Evolutionary conservation across 371 early-diverging fungal species (phyloP), one percentile per base, ranked within the genome.

Genomic region (Syncephalis plumigaleata): DNA sequence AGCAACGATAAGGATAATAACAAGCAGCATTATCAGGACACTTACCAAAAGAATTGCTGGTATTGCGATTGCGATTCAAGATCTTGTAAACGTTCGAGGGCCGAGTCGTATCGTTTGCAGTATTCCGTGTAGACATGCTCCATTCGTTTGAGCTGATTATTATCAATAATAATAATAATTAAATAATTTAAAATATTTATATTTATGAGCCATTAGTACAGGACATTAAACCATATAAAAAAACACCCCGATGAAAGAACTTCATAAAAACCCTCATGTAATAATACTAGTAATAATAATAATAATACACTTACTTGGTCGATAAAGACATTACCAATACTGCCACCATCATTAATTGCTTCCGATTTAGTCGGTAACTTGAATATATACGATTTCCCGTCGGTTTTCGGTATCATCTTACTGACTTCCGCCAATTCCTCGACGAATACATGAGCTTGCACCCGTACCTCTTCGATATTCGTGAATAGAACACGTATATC

Each of bases 51-150:
- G 49, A 77, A 81, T 9, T 53, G 46, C 49, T 69, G 59, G 5
- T 71, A 53, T 3, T 55, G 54, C 11, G 60, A 65, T n/a, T 68
- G 50, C 20, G 53, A 54, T 17, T 73, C 64, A 17, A 75, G 63
- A 53, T 77, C 78, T 48, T 68, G 70, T 21, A 81, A 55, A 51
- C 68, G 67, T 1, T 57, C 56, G 25, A 79, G 64, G 5, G 77
- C 70, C 23, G 71, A 70, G 49, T 87, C 81, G 48, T 81, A 79
- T 44, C 73, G 64, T 57, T 80, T 81, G 59, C 84, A 84, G 50
- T 81, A 87, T 16, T 75, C 75, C n/a, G 69, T 66, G 57, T 81
- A 87, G 0, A 74, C 63, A 3, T 61, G 53, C 64, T 31, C 31
- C 31, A 31, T 31, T 71, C 73, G 68, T 59, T 49, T 42, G 1